phyloP scores from a whole-genome alignment of 139 green algal genomes.

The Pleodorina starrii region DNA sequence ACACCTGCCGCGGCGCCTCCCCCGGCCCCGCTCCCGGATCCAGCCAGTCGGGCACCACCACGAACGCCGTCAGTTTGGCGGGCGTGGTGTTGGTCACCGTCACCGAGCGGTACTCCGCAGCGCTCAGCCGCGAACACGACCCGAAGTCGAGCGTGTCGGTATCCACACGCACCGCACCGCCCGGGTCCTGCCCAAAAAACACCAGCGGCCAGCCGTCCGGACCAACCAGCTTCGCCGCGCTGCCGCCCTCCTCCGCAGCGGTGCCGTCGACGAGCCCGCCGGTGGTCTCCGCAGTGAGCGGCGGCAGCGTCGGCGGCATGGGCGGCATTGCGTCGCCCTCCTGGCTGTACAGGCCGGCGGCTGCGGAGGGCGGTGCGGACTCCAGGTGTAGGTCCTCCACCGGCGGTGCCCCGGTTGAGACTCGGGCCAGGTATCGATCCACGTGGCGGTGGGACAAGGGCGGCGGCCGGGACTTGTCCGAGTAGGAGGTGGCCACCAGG shows the following conservation, averaged over 20 bases:
- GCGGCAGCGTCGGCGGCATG: neutral
- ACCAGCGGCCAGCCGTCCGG: conserved; percentile 67
- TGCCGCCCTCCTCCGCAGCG: neutral
- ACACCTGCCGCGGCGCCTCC: conserved; percentile 49
- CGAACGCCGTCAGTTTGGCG: conserved; percentile 57
- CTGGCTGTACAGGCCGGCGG: too few relatives aligned
- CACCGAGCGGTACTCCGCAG: conserved; percentile 66
- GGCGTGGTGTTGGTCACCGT: conserved; percentile 65
- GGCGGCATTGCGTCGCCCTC: neutral
- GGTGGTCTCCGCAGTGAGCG: neutral
- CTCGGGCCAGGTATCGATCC: conserved; percentile 58
- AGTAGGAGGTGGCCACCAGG: conserved; percentile 72
- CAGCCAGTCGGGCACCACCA: conserved; percentile 59
- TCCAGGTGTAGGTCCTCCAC: conserved; percentile 44
- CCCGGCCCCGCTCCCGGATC: conserved; percentile 52
- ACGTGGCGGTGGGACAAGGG: conserved; percentile 66
- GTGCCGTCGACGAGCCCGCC: neutral
- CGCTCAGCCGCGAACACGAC: conserved; percentile 67
- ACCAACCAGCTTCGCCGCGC: conserved; percentile 46
- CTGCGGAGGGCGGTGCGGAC: conserved; percentile 5
- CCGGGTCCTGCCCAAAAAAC: conserved; percentile 67
- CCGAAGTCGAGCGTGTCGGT: conserved; percentile 71
- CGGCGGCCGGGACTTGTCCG: conserved; percentile 70
- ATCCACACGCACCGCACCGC: conserved; percentile 60
- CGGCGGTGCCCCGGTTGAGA: conserved; percentile 32